Percentiles rank a stretch among this genome's conserved stretches.
Evolutionary conservation across 1,139 yeast genomes (phyloP).

Genomic region (Pneumocystis sp.): DNA sequence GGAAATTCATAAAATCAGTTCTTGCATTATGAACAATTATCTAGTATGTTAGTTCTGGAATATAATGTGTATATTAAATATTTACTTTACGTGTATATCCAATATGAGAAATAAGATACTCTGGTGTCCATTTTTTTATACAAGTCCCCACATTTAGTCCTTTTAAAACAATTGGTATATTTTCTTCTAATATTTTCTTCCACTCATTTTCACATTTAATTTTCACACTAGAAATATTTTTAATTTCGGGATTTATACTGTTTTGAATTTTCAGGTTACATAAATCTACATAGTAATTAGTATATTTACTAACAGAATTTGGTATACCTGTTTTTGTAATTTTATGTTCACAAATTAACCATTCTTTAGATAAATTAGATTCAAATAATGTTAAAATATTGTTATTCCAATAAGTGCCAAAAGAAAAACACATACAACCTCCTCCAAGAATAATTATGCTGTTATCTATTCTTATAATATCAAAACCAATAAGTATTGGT

Average conservation of each 20-base stretch:
- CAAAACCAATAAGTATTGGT: conserved; percentile 52
- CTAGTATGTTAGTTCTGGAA: neutral
- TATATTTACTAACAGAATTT: neutral
- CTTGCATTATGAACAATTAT: conserved; percentile 23
- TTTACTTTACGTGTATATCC: conserved; percentile 17
- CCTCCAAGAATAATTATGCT: conserved; percentile 41
- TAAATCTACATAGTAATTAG: neutral
- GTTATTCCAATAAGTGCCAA: conserved; percentile 55
- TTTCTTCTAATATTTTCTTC: conserved; percentile 10
- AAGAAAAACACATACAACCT: conserved; percentile 74
- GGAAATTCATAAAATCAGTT: conserved; percentile 21
- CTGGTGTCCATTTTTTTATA: conserved; percentile 21
- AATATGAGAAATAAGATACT: conserved; percentile 20
- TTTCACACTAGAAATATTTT: neutral
- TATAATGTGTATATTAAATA: neutral
- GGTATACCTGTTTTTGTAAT: neutral
- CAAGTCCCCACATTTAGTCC: conserved; percentile 21
- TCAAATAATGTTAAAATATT: conserved; percentile 13
- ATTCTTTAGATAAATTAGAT: neutral
- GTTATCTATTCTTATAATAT: conserved; percentile 20
- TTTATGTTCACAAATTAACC: neutral
- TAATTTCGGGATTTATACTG: neutral
- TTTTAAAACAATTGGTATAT: conserved; percentile 17
- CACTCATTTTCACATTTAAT: conserved; percentile 11
- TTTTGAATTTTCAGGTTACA: neutral